These are phyloP conservation scores for Gleditsia sinensis DNA, from an alignment of 306 rosid species.

Conservation along the genomic window DNA sequence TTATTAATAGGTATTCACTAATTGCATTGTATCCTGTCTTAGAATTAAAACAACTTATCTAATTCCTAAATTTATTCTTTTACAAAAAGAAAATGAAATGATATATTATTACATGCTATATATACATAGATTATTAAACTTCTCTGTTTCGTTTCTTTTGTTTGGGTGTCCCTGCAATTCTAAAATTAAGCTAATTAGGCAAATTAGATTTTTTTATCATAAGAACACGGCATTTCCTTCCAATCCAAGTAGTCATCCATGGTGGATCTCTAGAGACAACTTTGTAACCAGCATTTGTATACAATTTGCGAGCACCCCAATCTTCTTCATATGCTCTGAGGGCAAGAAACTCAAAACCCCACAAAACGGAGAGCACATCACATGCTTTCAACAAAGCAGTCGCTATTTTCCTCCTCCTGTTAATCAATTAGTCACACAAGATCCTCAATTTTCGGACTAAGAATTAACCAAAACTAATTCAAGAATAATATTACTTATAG, in stretches of 20 bases:
- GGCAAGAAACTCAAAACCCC: constrained; percentile 77
- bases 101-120: constrained; percentile 15
- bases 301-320: constrained; percentile 71
- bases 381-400: constrained; percentile 69
- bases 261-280: constrained; percentile 74
- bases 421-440: not conserved
- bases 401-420: constrained; percentile 83
- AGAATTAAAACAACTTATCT: no score
- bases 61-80: no score
- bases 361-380: constrained; percentile 53
- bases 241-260: constrained; percentile 85
- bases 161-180: constrained; percentile 1
- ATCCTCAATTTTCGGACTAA: not conserved
- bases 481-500: no score
- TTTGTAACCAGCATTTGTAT: constrained; percentile 70
- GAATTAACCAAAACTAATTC: no score
- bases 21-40: no score
- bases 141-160: not conserved
- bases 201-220: constrained; percentile 58
- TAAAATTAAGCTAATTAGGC: not conserved
- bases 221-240: constrained; percentile 78
- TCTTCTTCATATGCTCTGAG: constrained; percentile 90
- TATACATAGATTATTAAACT: constrained; percentile 6
- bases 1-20: no score
- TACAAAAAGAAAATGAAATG: not conserved